Evolutionary conservation across 108 stramenopile genomes (phyloP).

Genomic region (Seminavis robusta): DNA sequence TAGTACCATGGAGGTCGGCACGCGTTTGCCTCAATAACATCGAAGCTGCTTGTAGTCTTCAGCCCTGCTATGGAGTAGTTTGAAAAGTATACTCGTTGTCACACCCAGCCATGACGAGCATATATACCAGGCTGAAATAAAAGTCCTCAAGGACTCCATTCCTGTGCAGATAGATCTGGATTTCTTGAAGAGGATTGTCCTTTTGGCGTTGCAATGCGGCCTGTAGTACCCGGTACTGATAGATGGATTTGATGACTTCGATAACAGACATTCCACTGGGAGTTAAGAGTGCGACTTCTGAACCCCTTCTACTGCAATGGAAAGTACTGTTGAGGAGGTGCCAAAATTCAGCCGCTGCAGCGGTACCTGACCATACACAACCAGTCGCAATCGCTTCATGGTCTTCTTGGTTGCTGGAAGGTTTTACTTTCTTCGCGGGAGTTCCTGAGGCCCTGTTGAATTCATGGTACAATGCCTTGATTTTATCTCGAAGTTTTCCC

Average conservation of each 20-base stretch:
- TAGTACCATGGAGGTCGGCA: too few species aligned
- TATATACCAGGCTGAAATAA: neutral
- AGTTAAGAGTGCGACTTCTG: neutral
- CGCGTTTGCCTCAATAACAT: too few species aligned
- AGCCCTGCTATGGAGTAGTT: neutral
- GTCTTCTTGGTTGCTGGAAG: neutral
- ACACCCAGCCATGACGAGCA: neutral
- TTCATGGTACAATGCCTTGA: neutral
- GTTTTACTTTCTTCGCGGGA: neutral
- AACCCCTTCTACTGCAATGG: neutral
- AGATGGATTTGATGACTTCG: neutral
- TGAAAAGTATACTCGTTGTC: neutral
- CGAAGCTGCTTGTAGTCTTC: too few species aligned
- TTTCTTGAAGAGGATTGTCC: neutral
- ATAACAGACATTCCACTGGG: neutral
- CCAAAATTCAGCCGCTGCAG: neutral
- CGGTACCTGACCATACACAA: neutral
- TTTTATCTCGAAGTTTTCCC: neutral
- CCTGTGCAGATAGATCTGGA: neutral
- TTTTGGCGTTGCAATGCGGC: neutral
- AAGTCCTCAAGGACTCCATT: neutral
- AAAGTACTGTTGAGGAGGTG: constrained; percentile 2
- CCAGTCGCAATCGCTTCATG: neutral
- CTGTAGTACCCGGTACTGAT: neutral
- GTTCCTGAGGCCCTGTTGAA: neutral